Percentiles rank a stretch among this genome's conserved stretches.
Evolutionary conservation across 208 protist genomes (phyloP).

Genomic region (Leishmania mexicana): DNA sequence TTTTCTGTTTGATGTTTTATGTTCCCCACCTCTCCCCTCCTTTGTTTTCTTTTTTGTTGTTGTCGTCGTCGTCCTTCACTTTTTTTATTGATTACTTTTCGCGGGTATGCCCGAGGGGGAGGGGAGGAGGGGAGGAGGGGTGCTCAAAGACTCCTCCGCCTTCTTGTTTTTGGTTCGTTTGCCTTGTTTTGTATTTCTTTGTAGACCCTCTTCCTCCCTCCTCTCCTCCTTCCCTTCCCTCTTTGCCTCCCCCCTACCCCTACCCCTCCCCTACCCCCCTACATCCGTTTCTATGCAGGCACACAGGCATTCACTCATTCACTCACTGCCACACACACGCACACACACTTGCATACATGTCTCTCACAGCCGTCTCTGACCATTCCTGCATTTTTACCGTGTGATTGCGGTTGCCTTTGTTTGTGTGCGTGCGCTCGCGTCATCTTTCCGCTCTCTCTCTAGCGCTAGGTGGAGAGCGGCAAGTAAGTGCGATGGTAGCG

Average conservation of each 20-base stretch:
- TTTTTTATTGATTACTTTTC: neutral
- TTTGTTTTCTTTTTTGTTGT: neutral
- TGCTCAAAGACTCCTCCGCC: no score
- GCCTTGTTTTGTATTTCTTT: neutral
- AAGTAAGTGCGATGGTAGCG: neutral
- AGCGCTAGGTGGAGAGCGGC: neutral
- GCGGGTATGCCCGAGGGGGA: neutral
- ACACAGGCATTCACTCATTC: neutral
- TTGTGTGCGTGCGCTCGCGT: no score
- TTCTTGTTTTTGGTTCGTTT: no score
- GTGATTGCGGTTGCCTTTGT: neutral
- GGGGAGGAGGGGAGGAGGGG: no score
- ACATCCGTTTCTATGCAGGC: neutral
- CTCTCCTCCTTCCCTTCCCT: neutral
- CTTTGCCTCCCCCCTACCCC: neutral
- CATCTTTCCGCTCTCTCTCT: neutral
- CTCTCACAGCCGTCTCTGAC: neutral
- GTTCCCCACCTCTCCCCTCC: neutral
- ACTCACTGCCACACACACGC: neutral
- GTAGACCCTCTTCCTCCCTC: neutral
- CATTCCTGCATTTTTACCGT: neutral
- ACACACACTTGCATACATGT: neutral
- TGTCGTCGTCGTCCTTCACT: neutral
- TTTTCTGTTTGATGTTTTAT: no score
- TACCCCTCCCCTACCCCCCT: neutral